phyloP scores from a whole-genome alignment of 208 protist species.

The Leishmania mexicana region DNA sequence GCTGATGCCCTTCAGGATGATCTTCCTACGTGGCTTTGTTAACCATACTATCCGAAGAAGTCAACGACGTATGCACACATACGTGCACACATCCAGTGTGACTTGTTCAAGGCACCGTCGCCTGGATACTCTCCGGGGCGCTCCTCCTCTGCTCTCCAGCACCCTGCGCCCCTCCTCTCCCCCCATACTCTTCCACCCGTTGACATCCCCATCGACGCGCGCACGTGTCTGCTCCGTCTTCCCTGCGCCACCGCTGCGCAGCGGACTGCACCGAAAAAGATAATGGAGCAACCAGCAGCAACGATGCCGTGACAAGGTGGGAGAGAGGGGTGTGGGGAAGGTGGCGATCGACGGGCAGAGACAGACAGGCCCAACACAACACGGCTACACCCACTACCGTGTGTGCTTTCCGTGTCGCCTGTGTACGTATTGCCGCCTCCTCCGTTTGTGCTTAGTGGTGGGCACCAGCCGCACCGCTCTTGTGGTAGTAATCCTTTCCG shows the following conservation, averaged over 20 bases:
- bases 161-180: constrained; percentile 4
- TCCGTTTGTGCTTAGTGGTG: constrained; percentile 31
- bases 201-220: neutral
- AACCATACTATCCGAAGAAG: neutral
- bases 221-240: neutral
- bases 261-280: neutral
- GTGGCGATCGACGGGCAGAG: neutral
- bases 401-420: neutral
- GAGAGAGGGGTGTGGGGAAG: neutral
- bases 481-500: constrained; percentile 80
- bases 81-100: neutral
- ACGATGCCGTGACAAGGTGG: neutral
- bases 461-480: constrained; percentile 17
- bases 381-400: neutral
- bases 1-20: neutral
- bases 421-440: neutral
- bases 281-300: neutral
- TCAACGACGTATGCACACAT: neutral
- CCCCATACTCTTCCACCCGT: neutral
- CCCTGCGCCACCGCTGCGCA: neutral
- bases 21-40: neutral
- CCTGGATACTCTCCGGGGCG: neutral
- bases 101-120: neutral
- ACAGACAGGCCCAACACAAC: neutral
- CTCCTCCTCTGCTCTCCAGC: neutral